Base-by-base conservation (phyloP, 2,329 filamentous ascomycete genomes). In the Xylaria sp. region DNA sequence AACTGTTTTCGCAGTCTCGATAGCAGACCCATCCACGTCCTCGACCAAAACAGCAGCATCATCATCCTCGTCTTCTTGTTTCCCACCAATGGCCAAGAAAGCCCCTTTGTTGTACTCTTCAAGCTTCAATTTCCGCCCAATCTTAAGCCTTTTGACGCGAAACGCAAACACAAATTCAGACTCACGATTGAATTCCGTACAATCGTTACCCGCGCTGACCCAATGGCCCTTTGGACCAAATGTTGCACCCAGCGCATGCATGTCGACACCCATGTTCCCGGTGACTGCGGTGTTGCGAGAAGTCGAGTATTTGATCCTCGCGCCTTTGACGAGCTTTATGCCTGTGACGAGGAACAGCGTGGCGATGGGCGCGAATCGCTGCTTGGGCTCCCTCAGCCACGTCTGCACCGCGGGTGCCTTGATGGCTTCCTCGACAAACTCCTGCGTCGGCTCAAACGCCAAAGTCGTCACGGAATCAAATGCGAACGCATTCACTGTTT, bases 291-390 rank as follows among this genome's bases (percentile, higher is more conserved):
- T 61, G 11, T 15, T 61, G 7, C 11, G n/a, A 13, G 29, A 51
- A 27, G 31, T 45, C 33, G 45, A 51, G 45, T 42, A 61, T 25
- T 31, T 20, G 45, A 61, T 51, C 27, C 27, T 61, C 1, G 58
- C 58, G 31, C 58, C 58, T 20, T 61, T 61, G 58, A 31, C 58
- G 33, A 61, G 47, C 49, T 61, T 61, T 9, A 61, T 61, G 31
- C 58, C 58, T 33, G 58, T 61, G 6, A 61, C 58, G 25, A 61
- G 33, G 47, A 44, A 54, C 3, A 61, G 58, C 47, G 22, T 1
- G 25, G 3, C 27, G n/a, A 29, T 33, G 13, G 27, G 58, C 2
- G 47, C 20, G 25, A 54, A 53, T n/a, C 47, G 15, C 17, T 61
- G 47, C 47, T 22, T 44, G 25, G 58, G 58, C 58, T 61, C 58